Evolutionary conservation across 2,329 filamentous ascomycete genomes (phyloP), one percentile per base, ranked within the genome.

Genomic region (Fulvia fulva): DNA sequence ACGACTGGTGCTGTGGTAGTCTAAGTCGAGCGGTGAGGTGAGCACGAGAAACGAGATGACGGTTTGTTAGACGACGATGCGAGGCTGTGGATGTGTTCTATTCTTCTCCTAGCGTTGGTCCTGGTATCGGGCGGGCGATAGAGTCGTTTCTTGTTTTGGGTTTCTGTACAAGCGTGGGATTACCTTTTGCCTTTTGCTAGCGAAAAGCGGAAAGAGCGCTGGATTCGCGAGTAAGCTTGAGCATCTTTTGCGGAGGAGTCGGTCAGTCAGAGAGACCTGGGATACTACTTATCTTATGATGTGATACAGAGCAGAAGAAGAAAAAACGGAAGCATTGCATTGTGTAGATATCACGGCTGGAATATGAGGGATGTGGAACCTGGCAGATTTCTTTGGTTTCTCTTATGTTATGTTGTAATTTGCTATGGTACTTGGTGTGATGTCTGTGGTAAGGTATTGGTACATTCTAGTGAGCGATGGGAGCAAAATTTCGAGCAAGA

Each of bases 261-360:
- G 22, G n/a, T n/a, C n/a, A n/a, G n/a, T n/a, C n/a, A n/a, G n/a
- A n/a, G 23, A 54, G 11, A 32, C 16, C n/a, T 28, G 41, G 28
- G 28, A 32, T 32, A 12, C n/a, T n/a, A n/a, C n/a, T n/a, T 32
- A 12, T 2, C 8, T 9, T 32, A 32, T 45, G 25, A 28, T 25
- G 43, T 51, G 55, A 58, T 58, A 56, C 56, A 60, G 57, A 60
- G 53, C 58, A 61, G 53, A 41, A 50, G 37, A 23, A 4, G 44
- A 41, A 19, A n/a, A 4, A 41, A 19, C 14, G 37, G 16, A n/a
- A 41, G 37, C 37, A 41, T 41, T 41, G 37, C 37, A 41, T 51
- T 53, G 53, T 59, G 57, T 59, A 59, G 49, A 56, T 59, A 56
- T 51, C 23, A 41, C 14, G 37, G 37, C 37, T 41, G 37, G 37